A percentile compares a stretch with the other conserved stretches of the same genome.
Evolutionary conservation across 2,329 filamentous ascomycete genomes (phyloP).

Genomic region (Aspergillus pseudoglaucus): DNA sequence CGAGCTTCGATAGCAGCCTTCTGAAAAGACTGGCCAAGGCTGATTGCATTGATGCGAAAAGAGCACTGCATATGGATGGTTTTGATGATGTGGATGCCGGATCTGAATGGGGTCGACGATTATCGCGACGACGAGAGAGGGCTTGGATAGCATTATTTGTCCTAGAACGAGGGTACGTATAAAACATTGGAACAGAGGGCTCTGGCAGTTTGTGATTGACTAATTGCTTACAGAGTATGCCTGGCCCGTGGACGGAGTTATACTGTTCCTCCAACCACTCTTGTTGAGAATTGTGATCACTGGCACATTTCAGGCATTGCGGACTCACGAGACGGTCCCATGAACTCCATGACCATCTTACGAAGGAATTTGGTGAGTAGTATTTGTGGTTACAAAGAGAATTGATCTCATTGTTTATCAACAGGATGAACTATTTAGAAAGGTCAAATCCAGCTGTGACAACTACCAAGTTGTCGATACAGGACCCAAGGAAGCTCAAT

Average conservation of each 20-base stretch:
- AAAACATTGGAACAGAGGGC: background rate
- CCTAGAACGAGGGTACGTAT: conserved; percentile 57
- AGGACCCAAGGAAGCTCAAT: conserved; percentile 27
- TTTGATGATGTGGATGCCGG: conserved; percentile 57
- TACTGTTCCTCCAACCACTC: conserved; percentile 59
- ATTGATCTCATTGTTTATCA: background rate
- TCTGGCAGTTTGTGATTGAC: background rate
- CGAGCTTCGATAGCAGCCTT: conserved; percentile 41
- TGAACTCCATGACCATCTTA: conserved; percentile 65
- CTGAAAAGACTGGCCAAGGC: conserved; percentile 51
- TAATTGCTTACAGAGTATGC: conserved; percentile 47
- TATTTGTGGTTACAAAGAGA: too few relatives aligned
- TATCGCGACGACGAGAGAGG: conserved; percentile 60
- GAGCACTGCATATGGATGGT: conserved; percentile 61
- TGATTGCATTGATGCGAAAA: conserved; percentile 62
- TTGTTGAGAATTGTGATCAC: conserved; percentile 60
- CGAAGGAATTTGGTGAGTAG: conserved; percentile 56
- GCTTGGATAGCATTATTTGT: conserved; percentile 68
- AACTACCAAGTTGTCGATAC: conserved; percentile 25
- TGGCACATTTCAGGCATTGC: conserved; percentile 62
- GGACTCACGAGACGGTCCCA: conserved; percentile 62
- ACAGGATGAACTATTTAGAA: conserved; percentile 27
- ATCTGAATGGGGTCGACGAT: conserved; percentile 54
- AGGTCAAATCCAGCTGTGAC: conserved; percentile 32
- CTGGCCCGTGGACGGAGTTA: conserved; percentile 63